Percentiles rank a stretch among this genome's conserved stretches.
These are phyloP conservation scores for Polytrichum formosum DNA, from an alignment of 225 moss, liverwort and hornwort genomes.

Conservation along the genomic window DNA sequence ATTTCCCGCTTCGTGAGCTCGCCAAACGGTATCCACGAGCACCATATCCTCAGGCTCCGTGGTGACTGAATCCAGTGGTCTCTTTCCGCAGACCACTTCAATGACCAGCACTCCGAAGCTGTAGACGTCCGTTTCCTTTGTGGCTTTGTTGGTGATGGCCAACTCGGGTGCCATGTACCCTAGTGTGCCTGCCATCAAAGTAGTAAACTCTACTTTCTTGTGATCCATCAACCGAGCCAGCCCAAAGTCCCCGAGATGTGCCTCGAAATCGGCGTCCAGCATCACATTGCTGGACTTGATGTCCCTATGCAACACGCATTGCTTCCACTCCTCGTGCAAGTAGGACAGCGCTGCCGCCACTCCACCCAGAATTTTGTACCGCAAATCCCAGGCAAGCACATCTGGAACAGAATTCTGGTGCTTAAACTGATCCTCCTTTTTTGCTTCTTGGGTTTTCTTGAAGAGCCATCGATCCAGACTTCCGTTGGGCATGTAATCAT, in stretches of 20 bases:
- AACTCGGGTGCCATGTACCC: slow-evolving; percentile 68
- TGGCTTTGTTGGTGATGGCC: slow-evolving; percentile 21
- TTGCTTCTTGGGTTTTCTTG: neutral
- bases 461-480: slow-evolving; percentile 2
- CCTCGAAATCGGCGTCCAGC: slow-evolving; percentile 18
- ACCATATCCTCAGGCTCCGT: slow-evolving; percentile 1
- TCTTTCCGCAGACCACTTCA: slow-evolving; percentile 47
- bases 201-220: slow-evolving; percentile 29
- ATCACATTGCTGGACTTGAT: slow-evolving; percentile 18
- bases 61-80: slow-evolving; percentile 10
- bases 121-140: slow-evolving; percentile 43
- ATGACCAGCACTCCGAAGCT: slow-evolving; percentile 53
- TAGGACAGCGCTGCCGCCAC: slow-evolving; percentile 8
- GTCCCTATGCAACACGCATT: slow-evolving; percentile 12
- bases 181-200: slow-evolving; percentile 32
- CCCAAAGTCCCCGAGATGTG: slow-evolving; percentile 30
- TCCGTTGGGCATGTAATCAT: slow-evolving; percentile 22
- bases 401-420: neutral
- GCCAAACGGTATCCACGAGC: slow-evolving; percentile 37
- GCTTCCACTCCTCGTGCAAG: slow-evolving; percentile 7
- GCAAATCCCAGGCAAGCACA: slow-evolving; percentile 6
- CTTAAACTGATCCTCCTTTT: neutral
- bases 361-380: neutral
- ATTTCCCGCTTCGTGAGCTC: slow-evolving; percentile 27
- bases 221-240: slow-evolving; percentile 39